Conservation (phyloP, 768 basidiomycete genomes). For the Amanita polypyramis region DNA sequence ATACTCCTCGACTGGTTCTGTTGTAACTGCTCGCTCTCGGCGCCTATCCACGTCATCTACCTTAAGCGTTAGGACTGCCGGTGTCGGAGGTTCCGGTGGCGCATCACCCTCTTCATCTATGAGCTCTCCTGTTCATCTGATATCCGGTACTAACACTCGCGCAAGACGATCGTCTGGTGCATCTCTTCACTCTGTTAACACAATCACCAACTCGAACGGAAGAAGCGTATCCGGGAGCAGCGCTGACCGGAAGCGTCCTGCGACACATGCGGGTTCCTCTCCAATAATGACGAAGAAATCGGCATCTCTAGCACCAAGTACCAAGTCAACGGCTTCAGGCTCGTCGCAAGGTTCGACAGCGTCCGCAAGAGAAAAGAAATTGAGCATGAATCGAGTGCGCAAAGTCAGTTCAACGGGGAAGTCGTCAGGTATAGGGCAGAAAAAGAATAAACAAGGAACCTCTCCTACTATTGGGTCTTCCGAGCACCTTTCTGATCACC, state of each 20-base stretch:
- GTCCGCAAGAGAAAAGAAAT: background rate
- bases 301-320: background rate
- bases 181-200: background rate
- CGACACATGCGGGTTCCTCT: background rate
- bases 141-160: background rate
- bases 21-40: constrained; percentile 3
- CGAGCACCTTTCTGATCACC: constrained; percentile 16
- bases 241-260: background rate
- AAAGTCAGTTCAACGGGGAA: background rate
- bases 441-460: constrained; percentile 1
- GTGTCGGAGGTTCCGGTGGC: background rate
- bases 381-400: background rate
- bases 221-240: background rate
- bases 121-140: constrained; percentile 4
- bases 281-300: background rate
- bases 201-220: background rate
- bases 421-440: background rate
- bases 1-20: constrained; percentile 3
- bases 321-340: background rate
- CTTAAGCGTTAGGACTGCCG: background rate
- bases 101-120: background rate
- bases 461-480: background rate
- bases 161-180: constrained; percentile 1
- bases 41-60: constrained; percentile 1
- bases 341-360: background rate